Percentiles rank a stretch among this genome's conserved stretches.
These are phyloP conservation scores for Favolaschia claudopus DNA, from an alignment of 768 basidiomycete species.

Conservation along the genomic window DNA sequence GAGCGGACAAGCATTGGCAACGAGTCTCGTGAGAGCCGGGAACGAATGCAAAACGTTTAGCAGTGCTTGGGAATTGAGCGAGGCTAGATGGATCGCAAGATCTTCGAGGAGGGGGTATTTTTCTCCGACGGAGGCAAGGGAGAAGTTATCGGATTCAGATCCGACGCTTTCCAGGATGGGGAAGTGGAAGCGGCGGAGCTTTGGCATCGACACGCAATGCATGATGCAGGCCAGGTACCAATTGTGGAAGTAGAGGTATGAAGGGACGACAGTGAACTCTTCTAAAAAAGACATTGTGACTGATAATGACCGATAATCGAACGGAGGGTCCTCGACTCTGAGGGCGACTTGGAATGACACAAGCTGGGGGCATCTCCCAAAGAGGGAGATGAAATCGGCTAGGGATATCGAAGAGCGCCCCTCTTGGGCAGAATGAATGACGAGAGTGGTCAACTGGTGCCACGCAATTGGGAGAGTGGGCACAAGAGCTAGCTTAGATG, in stretches of 20 bases:
- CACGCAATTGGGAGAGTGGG: neutral
- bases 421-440: neutral
- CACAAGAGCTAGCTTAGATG: neutral
- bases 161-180: neutral
- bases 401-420: no score
- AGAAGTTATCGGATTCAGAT: no score
- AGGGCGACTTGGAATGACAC: neutral
- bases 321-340: no score
- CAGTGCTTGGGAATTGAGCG: neutral
- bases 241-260: neutral
- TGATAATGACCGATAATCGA: no score
- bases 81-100: neutral
- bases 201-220: neutral
- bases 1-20: no score
- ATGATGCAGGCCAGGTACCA: neutral
- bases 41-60: neutral
- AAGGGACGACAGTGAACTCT: neutral
- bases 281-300: neutral
- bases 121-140: neutral
- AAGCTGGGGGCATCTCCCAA: neutral
- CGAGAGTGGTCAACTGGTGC: neutral
- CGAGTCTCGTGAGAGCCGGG: neutral
- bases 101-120: neutral
- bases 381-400: neutral
- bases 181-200: neutral